phyloP scores from a whole-genome alignment of 2,329 filamentous ascomycete genomes.

The Alternaria arborescens region DNA sequence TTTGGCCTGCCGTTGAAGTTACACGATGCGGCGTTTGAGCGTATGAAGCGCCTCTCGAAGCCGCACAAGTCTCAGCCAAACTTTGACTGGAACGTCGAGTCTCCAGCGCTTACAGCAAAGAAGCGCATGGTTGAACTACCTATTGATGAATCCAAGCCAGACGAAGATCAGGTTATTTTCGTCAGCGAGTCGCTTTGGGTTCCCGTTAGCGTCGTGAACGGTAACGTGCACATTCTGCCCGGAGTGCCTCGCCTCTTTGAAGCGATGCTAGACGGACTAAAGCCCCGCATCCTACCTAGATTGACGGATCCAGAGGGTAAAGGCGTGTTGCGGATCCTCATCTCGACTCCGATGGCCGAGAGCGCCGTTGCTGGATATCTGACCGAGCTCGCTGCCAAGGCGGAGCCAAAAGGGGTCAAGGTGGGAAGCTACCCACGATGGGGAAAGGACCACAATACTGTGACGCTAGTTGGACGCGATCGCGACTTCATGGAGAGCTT shows the following conservation, averaged over 20 bases:
- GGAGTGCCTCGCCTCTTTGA: constrained; percentile 89
- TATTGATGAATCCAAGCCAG: constrained; percentile 70
- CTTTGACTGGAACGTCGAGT: constrained; percentile 87
- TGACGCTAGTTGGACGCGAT: constrained; percentile 84
- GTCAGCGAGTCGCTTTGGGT: constrained; percentile 87
- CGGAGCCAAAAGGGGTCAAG: constrained; percentile 81
- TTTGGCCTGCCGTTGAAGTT: constrained; percentile 80
- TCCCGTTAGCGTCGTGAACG: constrained; percentile 86
- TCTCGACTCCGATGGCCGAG: constrained; percentile 88
- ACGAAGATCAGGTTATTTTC: constrained; percentile 79
- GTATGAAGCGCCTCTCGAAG: constrained; percentile 84
- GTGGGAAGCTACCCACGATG: constrained; percentile 95
- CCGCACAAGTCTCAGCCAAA: constrained; percentile 75
- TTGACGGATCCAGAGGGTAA: constrained; percentile 82
- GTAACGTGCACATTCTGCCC: constrained; percentile 91
- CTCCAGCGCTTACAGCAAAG: constrained; percentile 79
- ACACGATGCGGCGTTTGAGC: constrained; percentile 77
- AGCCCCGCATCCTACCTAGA: constrained; percentile 73
- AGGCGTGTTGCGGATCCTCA: constrained; percentile 78
- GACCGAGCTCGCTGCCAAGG: constrained; percentile 77
- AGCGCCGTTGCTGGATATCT: constrained; percentile 85
- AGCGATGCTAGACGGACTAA: constrained; percentile 77
- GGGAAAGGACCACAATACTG: constrained; percentile 86
- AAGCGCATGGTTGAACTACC: constrained; percentile 91
- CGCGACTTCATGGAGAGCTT: constrained; percentile 79